phyloP scores from a whole-genome alignment of 2,329 filamentous ascomycete species.

The Talaromyces sp. region DNA sequence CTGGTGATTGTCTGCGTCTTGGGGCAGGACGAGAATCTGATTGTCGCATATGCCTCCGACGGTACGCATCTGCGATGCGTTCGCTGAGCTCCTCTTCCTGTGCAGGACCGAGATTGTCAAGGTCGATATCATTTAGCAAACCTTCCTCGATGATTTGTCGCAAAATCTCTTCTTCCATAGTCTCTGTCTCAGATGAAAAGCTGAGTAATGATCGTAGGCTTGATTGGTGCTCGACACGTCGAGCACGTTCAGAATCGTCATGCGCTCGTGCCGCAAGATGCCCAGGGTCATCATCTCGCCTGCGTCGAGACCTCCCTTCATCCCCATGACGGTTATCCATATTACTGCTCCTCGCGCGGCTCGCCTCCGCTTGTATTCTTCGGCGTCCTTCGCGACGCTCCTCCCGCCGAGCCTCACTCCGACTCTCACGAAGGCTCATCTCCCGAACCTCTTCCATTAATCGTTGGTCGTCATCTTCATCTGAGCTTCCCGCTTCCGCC shows the following conservation, averaged over 20 bases:
- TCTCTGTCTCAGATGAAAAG: constrained; percentile 69
- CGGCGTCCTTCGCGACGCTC: constrained; percentile 28
- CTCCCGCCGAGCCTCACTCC: constrained; percentile 30
- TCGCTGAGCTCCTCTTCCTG: constrained; percentile 90
- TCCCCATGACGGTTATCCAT: constrained; percentile 38
- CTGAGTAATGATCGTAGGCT: constrained; percentile 84
- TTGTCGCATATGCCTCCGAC: constrained; percentile 66
- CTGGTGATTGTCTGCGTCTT: constrained; percentile 36
- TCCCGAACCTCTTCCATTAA: constrained; percentile 72
- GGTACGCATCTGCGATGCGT: constrained; percentile 85
- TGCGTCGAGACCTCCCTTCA: constrained; percentile 41
- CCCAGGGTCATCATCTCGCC: constrained; percentile 37
- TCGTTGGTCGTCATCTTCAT: constrained; percentile 65
- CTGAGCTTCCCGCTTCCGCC: constrained; percentile 40
- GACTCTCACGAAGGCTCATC: constrained; percentile 64
- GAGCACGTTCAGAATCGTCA: constrained; percentile 39
- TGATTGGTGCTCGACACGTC: constrained; percentile 83
- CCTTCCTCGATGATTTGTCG: constrained; percentile 88
- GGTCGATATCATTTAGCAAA: constrained; percentile 80
- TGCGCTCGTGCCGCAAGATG: constrained; percentile 25
- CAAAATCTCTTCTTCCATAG: constrained; percentile 83
- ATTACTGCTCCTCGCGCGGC: constrained; percentile 41
- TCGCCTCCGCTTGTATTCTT: constrained; percentile 26
- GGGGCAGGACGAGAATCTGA: constrained; percentile 38
- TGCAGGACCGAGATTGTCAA: constrained; percentile 80